Percentiles rank a stretch among this genome's conserved stretches.
Evolutionary conservation across 306 rosid species (phyloP).

Genomic region (Sicyos edulis): DNA sequence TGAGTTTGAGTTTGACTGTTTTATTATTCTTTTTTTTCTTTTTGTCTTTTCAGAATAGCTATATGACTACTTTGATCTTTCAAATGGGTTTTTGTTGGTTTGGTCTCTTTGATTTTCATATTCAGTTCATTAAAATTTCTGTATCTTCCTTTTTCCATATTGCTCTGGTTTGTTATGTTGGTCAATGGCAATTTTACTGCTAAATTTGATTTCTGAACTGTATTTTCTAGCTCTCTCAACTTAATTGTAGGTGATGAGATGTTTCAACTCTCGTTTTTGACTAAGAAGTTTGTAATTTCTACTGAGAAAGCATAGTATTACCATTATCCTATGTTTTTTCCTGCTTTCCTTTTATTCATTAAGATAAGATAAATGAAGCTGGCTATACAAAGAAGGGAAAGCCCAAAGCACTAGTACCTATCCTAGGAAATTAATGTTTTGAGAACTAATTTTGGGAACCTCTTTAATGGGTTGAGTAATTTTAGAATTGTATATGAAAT

Average conservation of each 20-base stretch:
- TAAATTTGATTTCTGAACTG: not conserved
- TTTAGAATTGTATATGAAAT: not conserved
- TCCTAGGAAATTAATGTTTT: too few relatives aligned
- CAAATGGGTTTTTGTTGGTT: not conserved
- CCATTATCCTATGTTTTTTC: not conserved
- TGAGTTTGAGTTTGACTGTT: not conserved
- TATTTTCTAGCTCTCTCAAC: not conserved
- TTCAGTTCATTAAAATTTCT: not conserved
- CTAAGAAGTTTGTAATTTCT: conserved; percentile 7
- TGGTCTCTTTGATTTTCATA: not conserved
- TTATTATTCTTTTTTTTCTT: not conserved
- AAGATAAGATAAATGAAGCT: not conserved
- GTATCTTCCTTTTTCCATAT: not conserved
- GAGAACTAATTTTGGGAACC: not conserved
- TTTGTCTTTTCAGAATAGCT: not conserved
- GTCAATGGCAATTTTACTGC: not conserved
- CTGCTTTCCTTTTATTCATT: too few relatives aligned
- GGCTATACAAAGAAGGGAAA: not conserved
- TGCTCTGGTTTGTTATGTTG: not conserved
- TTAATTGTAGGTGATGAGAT: not conserved
- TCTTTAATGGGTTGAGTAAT: not conserved
- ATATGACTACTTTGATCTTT: not conserved
- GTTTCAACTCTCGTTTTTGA: not conserved
- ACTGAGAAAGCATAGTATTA: not conserved
- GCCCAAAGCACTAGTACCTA: too few relatives aligned